Conservation (phyloP, 192 early-diverging fungal species). For the Backusella luteola region DNA sequence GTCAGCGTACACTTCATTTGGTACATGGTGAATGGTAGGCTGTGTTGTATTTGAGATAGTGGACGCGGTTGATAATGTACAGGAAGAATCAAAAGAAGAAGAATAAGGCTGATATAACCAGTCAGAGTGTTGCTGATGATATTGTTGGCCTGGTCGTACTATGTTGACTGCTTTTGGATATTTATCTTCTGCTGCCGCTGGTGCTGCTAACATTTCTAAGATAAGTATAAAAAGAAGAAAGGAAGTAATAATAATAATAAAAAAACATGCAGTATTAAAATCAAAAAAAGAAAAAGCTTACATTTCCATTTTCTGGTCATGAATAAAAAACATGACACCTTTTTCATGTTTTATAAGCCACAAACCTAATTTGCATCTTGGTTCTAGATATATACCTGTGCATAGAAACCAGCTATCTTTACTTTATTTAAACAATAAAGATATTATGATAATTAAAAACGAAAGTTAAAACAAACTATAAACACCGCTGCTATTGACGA, state of each 20-base stretch:
- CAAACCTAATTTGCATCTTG: background rate
- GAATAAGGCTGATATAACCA: background rate
- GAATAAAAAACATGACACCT: background rate
- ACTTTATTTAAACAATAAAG: background rate
- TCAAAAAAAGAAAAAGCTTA: background rate
- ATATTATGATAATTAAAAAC: background rate
- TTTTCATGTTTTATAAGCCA: background rate
- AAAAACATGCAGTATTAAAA: background rate
- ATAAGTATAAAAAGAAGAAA: background rate
- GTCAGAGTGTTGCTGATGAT: background rate
- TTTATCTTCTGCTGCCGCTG: background rate
- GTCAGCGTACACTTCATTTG: background rate
- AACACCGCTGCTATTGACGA: background rate
- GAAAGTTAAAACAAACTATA: background rate
- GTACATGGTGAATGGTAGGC: background rate
- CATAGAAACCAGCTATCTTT: background rate
- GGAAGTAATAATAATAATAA: background rate
- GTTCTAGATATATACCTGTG: background rate
- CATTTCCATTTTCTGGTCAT: background rate
- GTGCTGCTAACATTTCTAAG: background rate
- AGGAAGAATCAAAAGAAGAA: background rate
- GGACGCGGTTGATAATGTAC: slow-evolving; percentile 5
- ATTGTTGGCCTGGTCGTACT: background rate
- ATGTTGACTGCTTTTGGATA: background rate
- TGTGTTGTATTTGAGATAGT: background rate